Evolutionary conservation across 805 yeast genomes (phyloP).

Genomic region (Schwanniomyces yamadae): DNA sequence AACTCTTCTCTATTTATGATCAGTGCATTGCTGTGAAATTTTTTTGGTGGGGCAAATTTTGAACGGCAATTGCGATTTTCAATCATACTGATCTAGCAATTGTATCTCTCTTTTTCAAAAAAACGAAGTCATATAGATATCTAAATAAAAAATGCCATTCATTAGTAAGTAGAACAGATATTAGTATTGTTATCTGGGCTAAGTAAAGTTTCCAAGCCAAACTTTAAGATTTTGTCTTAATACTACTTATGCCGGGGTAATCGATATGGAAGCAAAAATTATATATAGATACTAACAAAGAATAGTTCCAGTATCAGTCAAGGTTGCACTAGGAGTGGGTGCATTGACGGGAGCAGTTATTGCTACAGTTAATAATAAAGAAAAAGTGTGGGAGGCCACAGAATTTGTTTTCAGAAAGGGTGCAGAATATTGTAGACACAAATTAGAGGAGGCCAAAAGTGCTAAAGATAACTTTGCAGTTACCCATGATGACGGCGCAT

Average conservation of each 20-base stretch:
- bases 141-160: conserved; percentile 5
- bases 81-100: no score
- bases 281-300: conserved; percentile 8
- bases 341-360: conserved; percentile 34
- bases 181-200: conserved; percentile 4
- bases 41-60: no score
- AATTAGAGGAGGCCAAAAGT: conserved; percentile 16
- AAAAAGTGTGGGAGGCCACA: conserved; percentile 26
- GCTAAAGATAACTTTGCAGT: conserved; percentile 22
- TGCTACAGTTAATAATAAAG: conserved; percentile 29
- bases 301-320: conserved; percentile 33
- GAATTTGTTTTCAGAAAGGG: conserved; percentile 29
- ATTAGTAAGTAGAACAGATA: conserved; percentile 3
- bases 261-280: background rate
- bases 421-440: conserved; percentile 26
- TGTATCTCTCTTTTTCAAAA: no score
- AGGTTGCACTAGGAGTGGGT: conserved; percentile 32
- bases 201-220: conserved; percentile 31
- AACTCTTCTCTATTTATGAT: no score
- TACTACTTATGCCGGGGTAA: conserved; percentile 30
- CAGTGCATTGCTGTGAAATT: no score
- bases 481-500: conserved; percentile 15
- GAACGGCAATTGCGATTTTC: no score
- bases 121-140: no score
- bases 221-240: conserved; percentile 34